Evolutionary conservation across 805 yeast species (phyloP), one percentile per base, ranked within the genome.

Genomic region (Monosporozyma solicola): DNA sequence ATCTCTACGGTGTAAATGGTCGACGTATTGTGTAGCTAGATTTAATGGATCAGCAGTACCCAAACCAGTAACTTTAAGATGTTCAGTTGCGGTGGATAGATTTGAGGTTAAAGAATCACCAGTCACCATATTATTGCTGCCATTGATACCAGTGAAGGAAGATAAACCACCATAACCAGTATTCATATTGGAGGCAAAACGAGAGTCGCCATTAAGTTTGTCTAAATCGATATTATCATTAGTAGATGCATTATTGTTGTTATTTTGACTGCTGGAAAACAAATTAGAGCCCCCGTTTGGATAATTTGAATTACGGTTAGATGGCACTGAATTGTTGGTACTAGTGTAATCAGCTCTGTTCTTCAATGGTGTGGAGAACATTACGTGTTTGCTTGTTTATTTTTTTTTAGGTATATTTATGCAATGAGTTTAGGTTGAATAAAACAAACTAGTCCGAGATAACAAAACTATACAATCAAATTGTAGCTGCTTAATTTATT

Each of bases 11-110:
- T 80, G 64, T 70, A 84, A 63, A 72, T 78, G 69, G 39, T 82
- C 75, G 53, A 86, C 78, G 66, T 80, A 84, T 65, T 82, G 82
- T 50, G 80, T 75, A 0, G 90, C 87, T 53, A 86, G 67, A 55
- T 79, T 76, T 50, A 73, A 58, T 4, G 77, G 76, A 22, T 70
- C 66, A n/a, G 61, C 62, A 16, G 64, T 57, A 11, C 68, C 71
- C 27, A 69, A 57, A 13, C 67, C 67, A 31, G 59, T 52, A 22
- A 71, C 66, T 32, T 65, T 59, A 16, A 70, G 53, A 54, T 66
- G 66, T 52, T 72, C 74, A 51, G 64, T 64, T 33, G 51, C 56
- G 32, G 46, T 45, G 10, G 53, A 13, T 32, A 57, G 43, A 15
- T 48, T 50, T 3, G 52, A 31, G 4, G 52, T 44, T 9, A 47